Evolutionary conservation across 2,329 filamentous ascomycete species (phyloP).

Genomic region (Verticillium nonalfalfae): DNA sequence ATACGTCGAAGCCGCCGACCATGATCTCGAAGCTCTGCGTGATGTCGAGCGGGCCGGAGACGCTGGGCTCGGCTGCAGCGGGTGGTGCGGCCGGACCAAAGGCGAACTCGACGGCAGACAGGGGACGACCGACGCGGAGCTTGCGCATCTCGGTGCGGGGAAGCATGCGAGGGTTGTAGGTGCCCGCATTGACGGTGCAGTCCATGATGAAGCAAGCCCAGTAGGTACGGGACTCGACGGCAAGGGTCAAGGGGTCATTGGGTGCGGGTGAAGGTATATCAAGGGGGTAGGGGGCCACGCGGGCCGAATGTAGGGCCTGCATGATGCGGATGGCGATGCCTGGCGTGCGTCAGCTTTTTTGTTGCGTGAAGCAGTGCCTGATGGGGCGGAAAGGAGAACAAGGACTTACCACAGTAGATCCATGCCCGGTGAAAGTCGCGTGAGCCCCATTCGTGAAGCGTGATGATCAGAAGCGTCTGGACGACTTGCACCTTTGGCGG

Average conservation of each 20-base stretch:
- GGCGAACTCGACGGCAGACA: slow-evolving; percentile 28
- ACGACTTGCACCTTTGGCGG: slow-evolving; percentile 25
- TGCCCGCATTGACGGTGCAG: slow-evolving; percentile 34
- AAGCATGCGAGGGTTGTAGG: slow-evolving; percentile 28
- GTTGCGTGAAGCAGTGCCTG: rapidly evolving
- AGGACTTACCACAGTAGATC: slow-evolving; percentile 27
- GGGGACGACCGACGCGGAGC: slow-evolving; percentile 21
- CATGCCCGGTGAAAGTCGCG: slow-evolving; percentile 35
- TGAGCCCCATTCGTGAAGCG: slow-evolving; percentile 33
- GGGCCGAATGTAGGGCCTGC: slow-evolving; percentile 24
- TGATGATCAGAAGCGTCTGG: slow-evolving; percentile 30
- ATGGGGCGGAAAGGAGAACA: neutral
- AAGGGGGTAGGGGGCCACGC: slow-evolving; percentile 19
- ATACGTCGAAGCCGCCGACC: slow-evolving; percentile 36
- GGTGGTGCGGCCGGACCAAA: slow-evolving; percentile 21
- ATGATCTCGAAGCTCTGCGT: slow-evolving; percentile 26
- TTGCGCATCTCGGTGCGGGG: slow-evolving; percentile 26
- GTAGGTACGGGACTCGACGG: slow-evolving; percentile 31
- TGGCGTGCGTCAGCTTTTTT: neutral
- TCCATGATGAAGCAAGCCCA: slow-evolving; percentile 41
- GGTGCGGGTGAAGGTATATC: slow-evolving; percentile 13
- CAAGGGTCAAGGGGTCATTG: slow-evolving; percentile 15
- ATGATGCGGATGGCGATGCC: slow-evolving; percentile 31
- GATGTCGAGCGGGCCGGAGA: slow-evolving; percentile 13
- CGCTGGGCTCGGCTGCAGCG: slow-evolving; percentile 11